Evolutionary conservation across 192 early-diverging fungal species (phyloP), one percentile per base, ranked within the genome.

Genomic region (Umbelopsis ramanniana): DNA sequence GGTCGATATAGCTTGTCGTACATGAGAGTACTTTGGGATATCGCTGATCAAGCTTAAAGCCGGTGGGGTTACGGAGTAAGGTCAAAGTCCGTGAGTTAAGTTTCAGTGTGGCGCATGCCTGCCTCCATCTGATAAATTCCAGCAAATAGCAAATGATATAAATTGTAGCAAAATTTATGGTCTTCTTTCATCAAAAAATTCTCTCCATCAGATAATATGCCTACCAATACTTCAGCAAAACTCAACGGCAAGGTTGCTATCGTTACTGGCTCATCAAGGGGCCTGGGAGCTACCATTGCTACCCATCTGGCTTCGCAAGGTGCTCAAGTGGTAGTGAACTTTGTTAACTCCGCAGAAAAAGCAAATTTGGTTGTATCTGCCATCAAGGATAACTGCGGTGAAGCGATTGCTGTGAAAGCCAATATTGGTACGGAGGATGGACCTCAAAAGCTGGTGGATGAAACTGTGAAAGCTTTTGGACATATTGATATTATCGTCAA

Each of bases 401-500:
- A 53, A 26, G 69, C 69, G 2, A 26, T 70, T 50, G 47, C 69
- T 3, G 69, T 70, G 19, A 9, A 70, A 52, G 69, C 69, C 12
- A 22, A 70, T 29, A 38, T 70, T 0, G 55, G 55, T 10, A 35
- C 29, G 6, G 55, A 26, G 3, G 29, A 60, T 0, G 55, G 55
- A 2, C 19, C 46, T 22, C 37, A 70, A 29, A 29, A 53, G 35
- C 8, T 70, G n/a, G 48, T 83, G 23, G 26, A 43, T 17, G 54
- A 68, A 19, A 79, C 67, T 14, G 17, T 54, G 2, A 29, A 33
- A 0, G 68, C 50, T 12, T 83, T 74, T 47, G 79, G 73, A 12
- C 66, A 47, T 2, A 66, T 83, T n/a, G 76, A 83, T 43, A 71
- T 83, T 5, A 63, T 83, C 14, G 71, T 83, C 12, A 83, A 83